Percentiles rank a stretch among this genome's conserved stretches.
Conservation (phyloP, 2,329 filamentous ascomycete species). For the Aspergillus fischeri region DNA sequence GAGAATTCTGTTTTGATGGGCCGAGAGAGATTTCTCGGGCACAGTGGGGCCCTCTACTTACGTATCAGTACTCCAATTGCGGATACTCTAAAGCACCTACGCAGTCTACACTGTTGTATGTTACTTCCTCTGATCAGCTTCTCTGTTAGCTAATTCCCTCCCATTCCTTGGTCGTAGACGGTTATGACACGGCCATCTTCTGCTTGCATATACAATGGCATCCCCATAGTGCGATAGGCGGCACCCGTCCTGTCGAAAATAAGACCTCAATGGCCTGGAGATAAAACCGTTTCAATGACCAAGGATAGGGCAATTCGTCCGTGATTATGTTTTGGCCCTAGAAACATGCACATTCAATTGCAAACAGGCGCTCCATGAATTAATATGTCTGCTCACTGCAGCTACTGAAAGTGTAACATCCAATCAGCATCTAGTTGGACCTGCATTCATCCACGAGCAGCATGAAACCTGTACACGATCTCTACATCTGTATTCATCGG, state of each 20-base stretch:
- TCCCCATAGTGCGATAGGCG: background rate
- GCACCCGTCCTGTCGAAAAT: background rate
- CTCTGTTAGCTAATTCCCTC: background rate
- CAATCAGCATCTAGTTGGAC: background rate
- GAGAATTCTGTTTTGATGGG: background rate
- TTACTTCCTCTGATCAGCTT: background rate
- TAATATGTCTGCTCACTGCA: background rate
- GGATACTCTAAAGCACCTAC: background rate
- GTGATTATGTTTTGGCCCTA: background rate
- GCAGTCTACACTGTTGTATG: background rate
- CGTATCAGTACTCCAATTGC: background rate
- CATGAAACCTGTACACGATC: background rate
- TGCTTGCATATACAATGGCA: background rate
- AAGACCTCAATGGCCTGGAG: background rate
- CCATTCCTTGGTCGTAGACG: background rate
- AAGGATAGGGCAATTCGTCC: background rate
- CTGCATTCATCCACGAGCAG: background rate
- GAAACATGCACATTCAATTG: background rate
- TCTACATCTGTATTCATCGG: background rate
- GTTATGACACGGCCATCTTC: background rate
- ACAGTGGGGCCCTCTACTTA: background rate
- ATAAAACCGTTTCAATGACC: background rate
- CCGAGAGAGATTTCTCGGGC: background rate
- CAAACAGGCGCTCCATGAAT: background rate
- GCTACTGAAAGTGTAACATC: background rate